These are phyloP conservation scores for Boletus vinaceobasis DNA, from an alignment of 768 basidiomycete species.

Conservation along the genomic window DNA sequence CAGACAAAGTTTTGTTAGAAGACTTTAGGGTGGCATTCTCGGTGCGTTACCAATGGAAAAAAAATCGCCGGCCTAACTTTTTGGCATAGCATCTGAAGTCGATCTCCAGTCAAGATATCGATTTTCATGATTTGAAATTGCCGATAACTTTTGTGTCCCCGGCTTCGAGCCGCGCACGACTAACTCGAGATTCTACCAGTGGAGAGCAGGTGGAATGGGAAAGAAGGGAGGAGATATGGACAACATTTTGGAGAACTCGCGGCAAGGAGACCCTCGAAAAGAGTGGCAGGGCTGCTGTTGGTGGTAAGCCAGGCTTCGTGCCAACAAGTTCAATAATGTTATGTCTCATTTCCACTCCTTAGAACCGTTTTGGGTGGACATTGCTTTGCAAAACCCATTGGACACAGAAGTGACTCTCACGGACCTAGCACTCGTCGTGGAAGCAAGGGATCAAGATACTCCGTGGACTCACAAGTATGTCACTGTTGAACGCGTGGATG, in stretches of 20 bases:
- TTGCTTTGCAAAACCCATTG: conserved; percentile 68
- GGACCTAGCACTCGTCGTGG: conserved; percentile 56
- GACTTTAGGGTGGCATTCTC: conserved; percentile 87
- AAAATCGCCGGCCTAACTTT: background rate
- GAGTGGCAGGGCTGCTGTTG: conserved; percentile 57
- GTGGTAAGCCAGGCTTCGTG: conserved; percentile 43
- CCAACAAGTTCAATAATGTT: background rate
- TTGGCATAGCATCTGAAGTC: conserved; percentile 64
- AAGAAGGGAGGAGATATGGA: conserved; percentile 64
- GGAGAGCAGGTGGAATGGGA: conserved; percentile 55
- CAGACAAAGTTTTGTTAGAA: conserved; percentile 73
- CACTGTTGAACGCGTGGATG: conserved; percentile 57
- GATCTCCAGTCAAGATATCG: conserved; percentile 46
- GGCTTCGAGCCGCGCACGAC: conserved; percentile 53
- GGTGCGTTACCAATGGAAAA: conserved; percentile 40
- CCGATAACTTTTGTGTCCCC: conserved; percentile 66
- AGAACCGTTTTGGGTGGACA: conserved; percentile 80
- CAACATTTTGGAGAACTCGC: conserved; percentile 49
- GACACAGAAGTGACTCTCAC: conserved; percentile 69
- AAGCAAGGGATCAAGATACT: conserved; percentile 31
- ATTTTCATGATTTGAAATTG: conserved; percentile 48
- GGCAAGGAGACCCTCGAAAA: conserved; percentile 55
- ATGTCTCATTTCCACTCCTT: conserved; percentile 1
- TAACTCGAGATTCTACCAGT: conserved; percentile 47
- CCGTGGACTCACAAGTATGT: conserved; percentile 39